Evolutionary conservation across 2,329 filamentous ascomycete genomes (phyloP).

Genomic region (Sodiomyces alkalinus): DNA sequence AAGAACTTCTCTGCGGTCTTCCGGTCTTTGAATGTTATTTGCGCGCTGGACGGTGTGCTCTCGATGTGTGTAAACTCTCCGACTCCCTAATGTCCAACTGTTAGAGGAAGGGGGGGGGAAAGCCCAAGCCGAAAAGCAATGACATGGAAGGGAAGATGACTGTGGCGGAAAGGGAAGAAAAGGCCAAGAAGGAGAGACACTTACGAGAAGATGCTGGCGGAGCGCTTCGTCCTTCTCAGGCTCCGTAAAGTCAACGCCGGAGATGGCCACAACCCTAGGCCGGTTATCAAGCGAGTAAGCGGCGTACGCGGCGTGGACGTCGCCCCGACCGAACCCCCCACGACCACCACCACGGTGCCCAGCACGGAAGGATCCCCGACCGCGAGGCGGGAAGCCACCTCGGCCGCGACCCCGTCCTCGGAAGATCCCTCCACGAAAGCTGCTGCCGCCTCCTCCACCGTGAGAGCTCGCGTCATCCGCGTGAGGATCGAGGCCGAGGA

Average conservation of each 20-base stretch:
- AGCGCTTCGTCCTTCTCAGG: conserved; percentile 52
- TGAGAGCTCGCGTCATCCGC: conserved; percentile 15
- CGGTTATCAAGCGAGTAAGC: conserved; percentile 62
- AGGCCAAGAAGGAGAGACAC: conserved; percentile 11
- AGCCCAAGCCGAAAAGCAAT: conserved; percentile 1
- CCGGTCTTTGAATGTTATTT: conserved; percentile 50
- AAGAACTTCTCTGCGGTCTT: conserved; percentile 58
- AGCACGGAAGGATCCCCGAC: conserved; percentile 23
- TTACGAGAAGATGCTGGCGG: conserved; percentile 55
- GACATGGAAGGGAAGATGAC: neutral
- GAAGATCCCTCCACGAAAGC: conserved; percentile 18
- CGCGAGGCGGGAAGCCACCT: conserved; percentile 20
- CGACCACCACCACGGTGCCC: too few relatives aligned
- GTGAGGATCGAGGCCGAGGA: conserved; percentile 50
- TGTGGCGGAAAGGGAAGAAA: neutral
- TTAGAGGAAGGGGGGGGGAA: too few relatives aligned
- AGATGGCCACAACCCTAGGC: conserved; percentile 50
- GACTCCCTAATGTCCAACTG: conserved; percentile 35
- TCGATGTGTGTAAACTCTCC: conserved; percentile 48
- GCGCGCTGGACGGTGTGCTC: conserved; percentile 27
- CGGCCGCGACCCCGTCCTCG: conserved; percentile 25
- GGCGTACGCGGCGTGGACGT: conserved; percentile 39
- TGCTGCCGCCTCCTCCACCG: conserved; percentile 15
- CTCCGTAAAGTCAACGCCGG: conserved; percentile 47
- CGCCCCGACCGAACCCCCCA: conserved; percentile 22